phyloP scores from a whole-genome alignment of 2,329 filamentous ascomycete species.

The Chalaropsis ovoidea region DNA sequence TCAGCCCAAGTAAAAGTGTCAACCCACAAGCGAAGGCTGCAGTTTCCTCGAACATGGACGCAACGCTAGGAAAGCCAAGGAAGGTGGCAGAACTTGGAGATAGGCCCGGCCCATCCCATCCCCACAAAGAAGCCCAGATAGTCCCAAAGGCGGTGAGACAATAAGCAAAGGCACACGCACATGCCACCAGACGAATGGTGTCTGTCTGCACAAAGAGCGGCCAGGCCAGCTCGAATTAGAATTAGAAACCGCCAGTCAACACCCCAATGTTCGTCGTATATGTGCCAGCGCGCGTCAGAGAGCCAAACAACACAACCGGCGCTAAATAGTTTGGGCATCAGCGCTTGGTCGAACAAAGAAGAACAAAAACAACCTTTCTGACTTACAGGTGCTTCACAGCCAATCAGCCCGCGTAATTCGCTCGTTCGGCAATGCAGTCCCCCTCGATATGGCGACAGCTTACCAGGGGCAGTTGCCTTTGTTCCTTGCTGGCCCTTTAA shows the following conservation, averaged over 20 bases:
- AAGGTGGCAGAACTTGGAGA: neutral
- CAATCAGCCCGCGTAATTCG: neutral
- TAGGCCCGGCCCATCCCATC: neutral
- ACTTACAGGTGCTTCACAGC: neutral
- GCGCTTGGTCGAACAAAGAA: neutral
- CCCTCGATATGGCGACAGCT: neutral
- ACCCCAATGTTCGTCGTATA: no score
- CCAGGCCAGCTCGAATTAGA: no score
- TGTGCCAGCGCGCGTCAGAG: neutral
- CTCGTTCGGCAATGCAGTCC: neutral
- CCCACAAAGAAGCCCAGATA: neutral
- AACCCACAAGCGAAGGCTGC: conserved; percentile 3
- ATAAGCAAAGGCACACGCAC: neutral
- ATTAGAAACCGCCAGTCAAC: no score
- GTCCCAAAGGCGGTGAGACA: neutral
- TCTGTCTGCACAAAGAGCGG: no score
- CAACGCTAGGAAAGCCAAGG: neutral
- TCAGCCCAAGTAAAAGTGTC: neutral
- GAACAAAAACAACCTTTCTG: neutral
- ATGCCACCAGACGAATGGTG: neutral
- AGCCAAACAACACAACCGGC: neutral
- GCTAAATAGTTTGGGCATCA: conserved; percentile 1
- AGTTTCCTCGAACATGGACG: neutral
- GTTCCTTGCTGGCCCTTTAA: neutral
- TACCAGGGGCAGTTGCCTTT: conserved; percentile 1